Evolutionary conservation across 345 rosid species (phyloP), one percentile per base, ranked within the genome.

Genomic region (Pugionium cornutum): DNA sequence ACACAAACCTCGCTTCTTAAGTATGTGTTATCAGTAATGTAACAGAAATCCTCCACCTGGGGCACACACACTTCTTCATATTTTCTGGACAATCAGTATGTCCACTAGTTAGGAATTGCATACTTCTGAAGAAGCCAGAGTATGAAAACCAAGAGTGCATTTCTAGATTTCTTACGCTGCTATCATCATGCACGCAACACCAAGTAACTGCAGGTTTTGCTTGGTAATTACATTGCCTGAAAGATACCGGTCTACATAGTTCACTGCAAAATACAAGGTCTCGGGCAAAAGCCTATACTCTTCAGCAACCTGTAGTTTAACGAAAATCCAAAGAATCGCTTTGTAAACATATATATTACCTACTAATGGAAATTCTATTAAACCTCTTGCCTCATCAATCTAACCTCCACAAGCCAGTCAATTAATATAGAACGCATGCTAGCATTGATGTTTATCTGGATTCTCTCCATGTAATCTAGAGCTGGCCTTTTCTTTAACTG

Each of bases 1-100:
- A 39, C 26, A 45, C 64, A 66, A 70, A 87, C 96, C 96, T 89
- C 97, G 41, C 83, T 85, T 69, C 83, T 89, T 75, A 75, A 86
- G 78, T 90, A 90, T 1, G 97, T 92, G 75, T 92, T 90, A 55
- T 92, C 99, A 18, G 99, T 92, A 35, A 90, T 90, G 81, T 85
- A 92, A 67, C 97, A 89, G 67, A 92, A 92, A 70, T 86, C 94
- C 61, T 90, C 96, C 65, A 86, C 98, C 67, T 83, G 97, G 2
- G 98, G 96, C 4, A 92, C 95, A 63, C 92, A 86, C 44, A 90
- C 84, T 76, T 92, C 97, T 66, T 92, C 98, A 31, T 92, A 92
- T 76, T 92, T 92, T 50, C 97, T 90, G 89, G 1, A 46, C 76
- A 42, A 41, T 9, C 28, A 36, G 39, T 10, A 25, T 63, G 51